These are phyloP conservation scores for Chaetomium tenue DNA, from an alignment of 495 filamentous ascomycete species.

Conservation along the genomic window DNA sequence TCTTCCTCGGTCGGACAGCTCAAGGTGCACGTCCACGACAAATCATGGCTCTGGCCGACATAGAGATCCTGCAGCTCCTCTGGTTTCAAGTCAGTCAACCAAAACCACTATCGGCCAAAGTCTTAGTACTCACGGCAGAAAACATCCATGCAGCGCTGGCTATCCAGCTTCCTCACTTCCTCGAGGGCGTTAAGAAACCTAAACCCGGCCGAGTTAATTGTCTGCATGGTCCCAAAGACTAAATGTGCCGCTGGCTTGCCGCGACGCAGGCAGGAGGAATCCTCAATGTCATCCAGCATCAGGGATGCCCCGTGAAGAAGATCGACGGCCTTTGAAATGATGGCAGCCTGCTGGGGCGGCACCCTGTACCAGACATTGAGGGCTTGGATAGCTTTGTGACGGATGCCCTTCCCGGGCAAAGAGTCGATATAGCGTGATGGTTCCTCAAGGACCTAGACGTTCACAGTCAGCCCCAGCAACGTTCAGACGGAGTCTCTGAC, in stretches of 20 bases:
- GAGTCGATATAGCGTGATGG: conserved; percentile 23
- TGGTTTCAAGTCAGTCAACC: background rate
- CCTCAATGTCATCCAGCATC: conserved; percentile 72
- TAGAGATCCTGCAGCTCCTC: conserved; percentile 81
- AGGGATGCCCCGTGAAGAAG: conserved; percentile 23
- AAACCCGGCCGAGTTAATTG: conserved; percentile 87
- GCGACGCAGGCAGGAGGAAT: conserved; percentile 70
- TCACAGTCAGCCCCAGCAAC: background rate
- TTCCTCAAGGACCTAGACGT: conserved; percentile 14
- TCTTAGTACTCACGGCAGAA: conserved; percentile 3
- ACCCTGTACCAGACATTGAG: conserved; percentile 23
- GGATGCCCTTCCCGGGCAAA: conserved; percentile 24
- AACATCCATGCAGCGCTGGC: conserved; percentile 3
- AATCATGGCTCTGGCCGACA: conserved; percentile 83
- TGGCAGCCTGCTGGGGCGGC: background rate
- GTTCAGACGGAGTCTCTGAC: background rate
- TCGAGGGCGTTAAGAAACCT: conserved; percentile 68
- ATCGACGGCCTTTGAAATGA: conserved; percentile 16
- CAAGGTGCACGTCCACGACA: conserved; percentile 82
- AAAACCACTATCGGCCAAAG: background rate
- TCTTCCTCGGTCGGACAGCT: conserved; percentile 81
- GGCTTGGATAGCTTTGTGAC: conserved; percentile 19
- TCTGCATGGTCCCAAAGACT: conserved; percentile 83
- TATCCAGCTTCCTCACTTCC: conserved; percentile 56
- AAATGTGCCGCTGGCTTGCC: conserved; percentile 80